Conservation (phyloP, 1,284 basidiomycete genomes). For the Phylloporus gajari region DNA sequence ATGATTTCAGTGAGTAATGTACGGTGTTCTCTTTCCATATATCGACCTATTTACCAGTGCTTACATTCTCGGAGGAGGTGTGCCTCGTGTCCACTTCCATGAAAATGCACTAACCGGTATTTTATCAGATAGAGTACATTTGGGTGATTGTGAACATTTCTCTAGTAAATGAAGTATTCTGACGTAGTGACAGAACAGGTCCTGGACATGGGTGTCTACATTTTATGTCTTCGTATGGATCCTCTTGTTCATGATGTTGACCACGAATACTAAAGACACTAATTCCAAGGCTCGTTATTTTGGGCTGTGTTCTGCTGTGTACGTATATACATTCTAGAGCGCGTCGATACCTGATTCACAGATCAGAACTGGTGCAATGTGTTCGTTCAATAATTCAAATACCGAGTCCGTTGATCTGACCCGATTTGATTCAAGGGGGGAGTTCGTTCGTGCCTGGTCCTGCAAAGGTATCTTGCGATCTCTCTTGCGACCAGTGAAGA, state of each 20-base stretch:
- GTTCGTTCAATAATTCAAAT: not conserved
- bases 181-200: not conserved
- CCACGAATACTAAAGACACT: not conserved
- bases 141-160: not conserved
- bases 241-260: not conserved
- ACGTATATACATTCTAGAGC: not conserved
- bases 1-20: constrained; percentile 1
- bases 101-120: not conserved
- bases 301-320: not conserved
- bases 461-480: not conserved
- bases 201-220: not conserved
- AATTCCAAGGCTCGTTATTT: not conserved
- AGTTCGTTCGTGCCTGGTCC: not conserved
- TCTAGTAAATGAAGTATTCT: not conserved
- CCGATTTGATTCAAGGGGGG: not conserved
- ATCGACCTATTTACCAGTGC: not conserved
- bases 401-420: not conserved
- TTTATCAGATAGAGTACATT: constrained; percentile 1
- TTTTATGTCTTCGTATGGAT: not conserved
- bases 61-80: constrained; percentile 5
- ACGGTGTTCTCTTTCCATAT: not conserved
- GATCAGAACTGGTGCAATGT: not conserved
- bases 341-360: not conserved
- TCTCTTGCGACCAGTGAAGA: not conserved
- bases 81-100: not conserved